Evolutionary conservation across 2,329 filamentous ascomycete species (phyloP).

Genomic region (Verticillium nonalfalfae): DNA sequence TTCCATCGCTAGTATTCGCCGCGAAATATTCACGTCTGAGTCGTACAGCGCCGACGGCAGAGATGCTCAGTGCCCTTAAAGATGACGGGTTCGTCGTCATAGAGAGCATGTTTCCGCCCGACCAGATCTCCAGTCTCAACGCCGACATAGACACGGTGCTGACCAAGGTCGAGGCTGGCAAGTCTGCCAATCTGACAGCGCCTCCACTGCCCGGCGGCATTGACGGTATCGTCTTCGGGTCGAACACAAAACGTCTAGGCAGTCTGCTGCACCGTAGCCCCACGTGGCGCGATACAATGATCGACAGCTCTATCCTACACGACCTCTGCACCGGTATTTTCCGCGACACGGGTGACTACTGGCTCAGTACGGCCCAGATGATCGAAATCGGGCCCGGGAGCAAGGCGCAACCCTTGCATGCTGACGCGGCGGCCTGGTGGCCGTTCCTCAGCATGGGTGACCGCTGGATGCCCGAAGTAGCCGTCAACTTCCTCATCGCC

Average conservation of each 20-base stretch:
- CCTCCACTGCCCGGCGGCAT: background rate
- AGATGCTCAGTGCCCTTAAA: background rate
- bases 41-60: background rate
- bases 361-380: conserved; percentile 17
- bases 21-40: background rate
- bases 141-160: conserved; percentile 5
- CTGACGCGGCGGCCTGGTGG: conserved; percentile 10
- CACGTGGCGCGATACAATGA: conserved; percentile 18
- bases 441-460: background rate
- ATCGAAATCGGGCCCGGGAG: conserved; percentile 16
- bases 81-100: conserved; percentile 12
- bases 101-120: conserved; percentile 2
- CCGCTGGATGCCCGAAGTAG: conserved; percentile 3
- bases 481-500: conserved; percentile 14
- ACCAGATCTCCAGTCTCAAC: conserved; percentile 5
- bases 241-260: conserved; percentile 18
- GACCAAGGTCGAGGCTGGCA: background rate
- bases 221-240: conserved; percentile 9
- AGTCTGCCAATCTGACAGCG: background rate
- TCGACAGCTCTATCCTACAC: conserved; percentile 20
- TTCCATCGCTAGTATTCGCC: background rate
- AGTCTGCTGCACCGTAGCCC: conserved; percentile 15
- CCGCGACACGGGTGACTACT: conserved; percentile 19
- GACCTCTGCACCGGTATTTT: conserved; percentile 16
- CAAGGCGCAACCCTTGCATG: conserved; percentile 17